Evolutionary conservation across 1,284 basidiomycete genomes (phyloP).

Genomic region (Trichosporon sp.): DNA sequence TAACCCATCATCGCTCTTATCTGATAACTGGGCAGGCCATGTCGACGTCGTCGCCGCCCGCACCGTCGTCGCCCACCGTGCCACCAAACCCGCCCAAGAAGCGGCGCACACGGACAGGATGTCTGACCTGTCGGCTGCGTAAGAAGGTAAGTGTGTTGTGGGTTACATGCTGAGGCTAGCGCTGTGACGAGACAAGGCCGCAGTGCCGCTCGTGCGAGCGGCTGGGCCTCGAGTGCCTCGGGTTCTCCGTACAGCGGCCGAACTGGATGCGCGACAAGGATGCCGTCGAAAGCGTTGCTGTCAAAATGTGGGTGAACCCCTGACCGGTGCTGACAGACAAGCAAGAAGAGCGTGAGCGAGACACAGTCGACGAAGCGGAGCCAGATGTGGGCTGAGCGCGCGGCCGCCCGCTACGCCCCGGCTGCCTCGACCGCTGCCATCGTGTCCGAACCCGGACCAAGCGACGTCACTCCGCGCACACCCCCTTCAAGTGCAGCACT

Average conservation of each 20-base stretch:
- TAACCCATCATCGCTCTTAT: neutral
- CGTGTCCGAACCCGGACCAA: neutral
- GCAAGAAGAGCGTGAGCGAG: constrained; percentile 6
- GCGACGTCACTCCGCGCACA: neutral
- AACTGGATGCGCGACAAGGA: constrained; percentile 62
- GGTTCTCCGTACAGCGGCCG: constrained; percentile 73
- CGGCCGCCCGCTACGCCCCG: neutral
- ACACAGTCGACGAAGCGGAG: constrained; percentile 1
- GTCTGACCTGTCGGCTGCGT: constrained; percentile 25
- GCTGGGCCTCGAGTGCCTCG: constrained; percentile 74
- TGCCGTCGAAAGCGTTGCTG: constrained; percentile 4
- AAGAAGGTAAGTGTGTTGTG: constrained; percentile 12
- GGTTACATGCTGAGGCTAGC: constrained; percentile 53
- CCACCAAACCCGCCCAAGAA: neutral
- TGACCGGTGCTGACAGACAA: neutral
- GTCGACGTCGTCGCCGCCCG: neutral
- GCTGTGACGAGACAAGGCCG: constrained; percentile 69
- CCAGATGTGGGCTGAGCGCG: neutral
- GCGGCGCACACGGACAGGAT: constrained; percentile 17
- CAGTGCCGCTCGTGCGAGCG: constrained; percentile 69
- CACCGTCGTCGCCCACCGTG: neutral
- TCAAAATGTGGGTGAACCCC: constrained; percentile 10
- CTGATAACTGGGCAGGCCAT: neutral
- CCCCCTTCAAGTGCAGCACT: neutral
- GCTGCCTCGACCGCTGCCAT: neutral